Percentiles rank a stretch among this genome's conserved stretches.
phyloP scores from a whole-genome alignment of 2,329 filamentous ascomycete genomes.

The Aureobasidium subglaciale region DNA sequence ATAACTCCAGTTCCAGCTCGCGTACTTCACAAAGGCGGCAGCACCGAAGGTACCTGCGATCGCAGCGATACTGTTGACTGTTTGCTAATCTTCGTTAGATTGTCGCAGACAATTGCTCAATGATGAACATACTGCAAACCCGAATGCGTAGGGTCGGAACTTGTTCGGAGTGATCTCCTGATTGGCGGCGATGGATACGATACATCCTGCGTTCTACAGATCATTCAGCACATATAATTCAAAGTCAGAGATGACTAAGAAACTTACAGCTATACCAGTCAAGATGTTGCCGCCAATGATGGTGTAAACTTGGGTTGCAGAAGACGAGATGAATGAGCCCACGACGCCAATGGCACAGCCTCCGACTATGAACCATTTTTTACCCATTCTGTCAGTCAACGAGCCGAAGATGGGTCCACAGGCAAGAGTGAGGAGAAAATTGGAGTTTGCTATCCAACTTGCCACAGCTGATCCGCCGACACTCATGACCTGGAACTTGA shows the following conservation, averaged over 20 bases:
- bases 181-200: neutral
- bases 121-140: neutral
- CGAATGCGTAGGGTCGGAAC: neutral
- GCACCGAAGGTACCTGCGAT: neutral
- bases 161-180: neutral
- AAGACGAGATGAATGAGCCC: neutral
- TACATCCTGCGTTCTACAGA: neutral
- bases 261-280: neutral
- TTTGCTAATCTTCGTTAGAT: neutral
- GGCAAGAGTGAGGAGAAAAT: neutral
- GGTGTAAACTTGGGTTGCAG: neutral
- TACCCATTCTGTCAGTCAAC: neutral
- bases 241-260: neutral
- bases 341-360: neutral
- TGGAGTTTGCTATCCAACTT: neutral
- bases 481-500: neutral
- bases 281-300: neutral
- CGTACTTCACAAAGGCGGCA: neutral
- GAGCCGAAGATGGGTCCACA: neutral
- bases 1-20: neutral
- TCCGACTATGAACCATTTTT: neutral
- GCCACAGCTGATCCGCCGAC: neutral
- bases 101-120: neutral
- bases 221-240: neutral
- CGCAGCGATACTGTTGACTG: neutral